Evolutionary conservation across 73 alveolate genomes (phyloP).

Genomic region (Blepharisma stoltei): DNA sequence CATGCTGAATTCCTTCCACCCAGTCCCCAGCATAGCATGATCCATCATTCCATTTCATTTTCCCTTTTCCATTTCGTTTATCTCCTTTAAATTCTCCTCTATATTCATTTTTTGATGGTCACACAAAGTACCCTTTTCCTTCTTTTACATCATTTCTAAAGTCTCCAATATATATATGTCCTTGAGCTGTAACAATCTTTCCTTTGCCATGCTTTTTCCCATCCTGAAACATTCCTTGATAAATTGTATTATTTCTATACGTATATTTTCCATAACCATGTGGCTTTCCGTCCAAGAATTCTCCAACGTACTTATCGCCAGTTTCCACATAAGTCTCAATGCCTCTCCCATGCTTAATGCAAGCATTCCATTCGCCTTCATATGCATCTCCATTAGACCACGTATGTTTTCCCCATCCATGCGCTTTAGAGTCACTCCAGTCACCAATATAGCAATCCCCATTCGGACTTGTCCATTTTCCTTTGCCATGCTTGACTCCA

Average conservation of each 20-base stretch:
- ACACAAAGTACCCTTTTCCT: constrained; percentile 36
- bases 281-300: constrained; percentile 70
- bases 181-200: constrained; percentile 30
- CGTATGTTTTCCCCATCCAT: constrained; percentile 91
- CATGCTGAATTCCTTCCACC: constrained; percentile 42
- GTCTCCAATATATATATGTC: constrained; percentile 41
- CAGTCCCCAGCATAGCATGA: constrained; percentile 45
- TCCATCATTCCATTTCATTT: constrained; percentile 47
- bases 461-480: constrained; percentile 51
- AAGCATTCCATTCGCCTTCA: constrained; percentile 74
- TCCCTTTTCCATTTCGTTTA: constrained; percentile 46
- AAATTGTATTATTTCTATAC: constrained; percentile 30
- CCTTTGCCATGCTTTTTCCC: constrained; percentile 55
- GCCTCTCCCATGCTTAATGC: constrained; percentile 55
- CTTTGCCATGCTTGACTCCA: constrained; percentile 60
- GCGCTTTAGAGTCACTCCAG: constrained; percentile 75
- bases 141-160: constrained; percentile 38
- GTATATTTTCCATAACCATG: constrained; percentile 74
- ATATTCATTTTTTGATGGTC: constrained; percentile 37
- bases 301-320: constrained; percentile 75
- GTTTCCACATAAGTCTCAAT: constrained; percentile 50
- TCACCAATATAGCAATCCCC: constrained; percentile 76
- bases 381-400: constrained; percentile 85
- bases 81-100: constrained; percentile 43
- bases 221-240: constrained; percentile 42